Evolutionary conservation across 2,329 filamentous ascomycete species (phyloP).

Genomic region (Aspergillus eucalypticola): DNA sequence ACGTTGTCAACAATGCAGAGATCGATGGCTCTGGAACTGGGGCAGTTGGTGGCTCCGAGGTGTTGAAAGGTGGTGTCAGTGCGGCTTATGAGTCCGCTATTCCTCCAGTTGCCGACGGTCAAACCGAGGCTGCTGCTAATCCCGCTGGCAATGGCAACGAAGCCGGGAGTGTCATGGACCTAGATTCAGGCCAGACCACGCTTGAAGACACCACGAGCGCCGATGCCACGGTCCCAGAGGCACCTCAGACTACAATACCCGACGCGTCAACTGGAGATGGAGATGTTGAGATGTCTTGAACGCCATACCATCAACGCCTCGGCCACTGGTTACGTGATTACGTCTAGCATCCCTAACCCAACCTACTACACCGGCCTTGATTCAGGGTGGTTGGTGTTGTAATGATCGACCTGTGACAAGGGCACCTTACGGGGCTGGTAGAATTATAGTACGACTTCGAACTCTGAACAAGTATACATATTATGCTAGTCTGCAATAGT

Average conservation of each 20-base stretch:
- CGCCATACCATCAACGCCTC: background rate
- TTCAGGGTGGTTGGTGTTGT: background rate
- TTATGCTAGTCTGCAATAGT: background rate
- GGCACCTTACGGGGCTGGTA: background rate
- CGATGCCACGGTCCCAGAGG: slow-evolving; percentile 23
- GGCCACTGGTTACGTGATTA: background rate
- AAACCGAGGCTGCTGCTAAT: slow-evolving; percentile 15
- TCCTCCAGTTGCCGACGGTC: slow-evolving; percentile 11
- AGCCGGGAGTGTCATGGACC: slow-evolving; percentile 14
- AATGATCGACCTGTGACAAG: background rate
- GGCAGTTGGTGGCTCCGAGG: slow-evolving; percentile 33
- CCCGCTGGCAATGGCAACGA: slow-evolving; percentile 25
- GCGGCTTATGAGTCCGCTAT: slow-evolving; percentile 32
- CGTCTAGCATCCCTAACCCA: background rate
- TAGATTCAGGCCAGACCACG: slow-evolving; percentile 17
- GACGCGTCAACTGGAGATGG: slow-evolving; percentile 24
- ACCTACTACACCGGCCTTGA: too few species aligned
- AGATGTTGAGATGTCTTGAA: slow-evolving; percentile 35
- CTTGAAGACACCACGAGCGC: slow-evolving; percentile 29
- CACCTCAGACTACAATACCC: slow-evolving; percentile 13
- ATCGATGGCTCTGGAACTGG: slow-evolving; percentile 27
- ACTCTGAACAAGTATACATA: background rate
- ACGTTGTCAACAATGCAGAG: slow-evolving; percentile 32
- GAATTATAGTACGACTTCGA: background rate
- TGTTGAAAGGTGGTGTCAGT: slow-evolving; percentile 34